These are phyloP conservation scores for Podospora comata DNA, from an alignment of 495 filamentous ascomycete genomes.

Conservation along the genomic window DNA sequence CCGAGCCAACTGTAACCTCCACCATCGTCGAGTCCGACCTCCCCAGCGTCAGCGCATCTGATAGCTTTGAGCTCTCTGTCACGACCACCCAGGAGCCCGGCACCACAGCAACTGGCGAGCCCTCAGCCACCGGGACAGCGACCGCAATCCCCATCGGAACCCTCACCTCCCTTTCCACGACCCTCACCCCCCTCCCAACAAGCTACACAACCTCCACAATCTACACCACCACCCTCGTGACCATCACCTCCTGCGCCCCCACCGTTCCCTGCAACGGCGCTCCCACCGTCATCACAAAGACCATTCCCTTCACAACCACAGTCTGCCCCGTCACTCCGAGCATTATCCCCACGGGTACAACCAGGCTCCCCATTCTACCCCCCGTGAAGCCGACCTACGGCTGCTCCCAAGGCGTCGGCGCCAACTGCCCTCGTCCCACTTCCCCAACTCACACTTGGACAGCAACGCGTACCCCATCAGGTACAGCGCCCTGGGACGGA, in stretches of 20 bases:
- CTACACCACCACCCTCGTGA: conserved; percentile 19
- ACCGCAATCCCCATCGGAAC: conserved; percentile 37
- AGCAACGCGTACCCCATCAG: not conserved
- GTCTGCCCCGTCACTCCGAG: conserved; percentile 24
- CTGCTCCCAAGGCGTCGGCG: conserved; percentile 6
- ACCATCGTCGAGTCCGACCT: not conserved
- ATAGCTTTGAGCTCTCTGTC: not conserved
- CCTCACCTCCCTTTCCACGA: conserved; percentile 43
- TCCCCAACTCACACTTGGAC: not conserved
- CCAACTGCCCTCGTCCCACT: not conserved
- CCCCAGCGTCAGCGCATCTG: not conserved
- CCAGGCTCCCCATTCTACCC: not conserved
- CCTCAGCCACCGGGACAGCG: not conserved
- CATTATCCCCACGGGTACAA: not conserved
- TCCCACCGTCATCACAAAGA: conserved; percentile 33
- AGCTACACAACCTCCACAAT: conserved; percentile 28
- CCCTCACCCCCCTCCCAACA: conserved; percentile 16
- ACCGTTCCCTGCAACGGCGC: conserved; percentile 41
- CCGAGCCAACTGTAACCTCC: not conserved
- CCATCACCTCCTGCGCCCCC: conserved; percentile 48
- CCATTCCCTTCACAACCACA: conserved; percentile 25
- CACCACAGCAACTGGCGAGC: not conserved
- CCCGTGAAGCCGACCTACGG: conserved; percentile 1
- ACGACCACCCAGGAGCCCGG: not conserved
- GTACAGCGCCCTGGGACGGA: not conserved